phyloP scores from a whole-genome alignment of 208 protist species.

The Acanthamoeba castellanii region DNA sequence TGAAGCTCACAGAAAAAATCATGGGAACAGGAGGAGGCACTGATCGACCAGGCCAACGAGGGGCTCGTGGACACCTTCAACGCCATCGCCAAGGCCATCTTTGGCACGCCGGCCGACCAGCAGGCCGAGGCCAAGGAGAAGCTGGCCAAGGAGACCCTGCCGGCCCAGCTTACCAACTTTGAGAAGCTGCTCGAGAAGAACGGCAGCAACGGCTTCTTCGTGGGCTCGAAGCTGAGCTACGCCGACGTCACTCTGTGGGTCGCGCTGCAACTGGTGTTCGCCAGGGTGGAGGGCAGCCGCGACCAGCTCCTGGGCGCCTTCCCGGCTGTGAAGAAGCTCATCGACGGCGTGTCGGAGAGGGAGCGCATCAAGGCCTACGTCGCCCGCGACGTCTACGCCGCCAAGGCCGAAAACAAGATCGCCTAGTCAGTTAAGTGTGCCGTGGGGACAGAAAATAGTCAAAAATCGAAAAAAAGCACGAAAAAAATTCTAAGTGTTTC shows the following conservation, averaged over 20 bases:
- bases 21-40: background rate
- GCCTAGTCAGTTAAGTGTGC: too few relatives aligned
- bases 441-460: too few relatives aligned
- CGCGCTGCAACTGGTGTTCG: background rate
- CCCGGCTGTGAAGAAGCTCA: background rate
- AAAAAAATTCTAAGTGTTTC: too few relatives aligned
- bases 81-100: background rate
- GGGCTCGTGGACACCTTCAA: background rate
- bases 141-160: background rate
- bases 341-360: background rate
- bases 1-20: too few relatives aligned
- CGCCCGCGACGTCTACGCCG: conserved; percentile 25
- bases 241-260: conserved; percentile 2
- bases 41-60: conserved; percentile 32
- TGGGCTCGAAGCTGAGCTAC: conserved; percentile 49
- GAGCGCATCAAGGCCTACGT: conserved; percentile 58
- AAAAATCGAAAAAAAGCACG: too few relatives aligned
- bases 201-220: conserved; percentile 64
- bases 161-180: background rate
- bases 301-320: background rate
- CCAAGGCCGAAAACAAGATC: too few relatives aligned
- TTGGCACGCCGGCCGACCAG: background rate
- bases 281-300: background rate
- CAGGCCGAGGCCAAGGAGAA: background rate
- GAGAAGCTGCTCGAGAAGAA: conserved; percentile 32